Evolutionary conservation across 192 early-diverging fungal species (phyloP).

Genomic region (Rhizophlyctis rosea): DNA sequence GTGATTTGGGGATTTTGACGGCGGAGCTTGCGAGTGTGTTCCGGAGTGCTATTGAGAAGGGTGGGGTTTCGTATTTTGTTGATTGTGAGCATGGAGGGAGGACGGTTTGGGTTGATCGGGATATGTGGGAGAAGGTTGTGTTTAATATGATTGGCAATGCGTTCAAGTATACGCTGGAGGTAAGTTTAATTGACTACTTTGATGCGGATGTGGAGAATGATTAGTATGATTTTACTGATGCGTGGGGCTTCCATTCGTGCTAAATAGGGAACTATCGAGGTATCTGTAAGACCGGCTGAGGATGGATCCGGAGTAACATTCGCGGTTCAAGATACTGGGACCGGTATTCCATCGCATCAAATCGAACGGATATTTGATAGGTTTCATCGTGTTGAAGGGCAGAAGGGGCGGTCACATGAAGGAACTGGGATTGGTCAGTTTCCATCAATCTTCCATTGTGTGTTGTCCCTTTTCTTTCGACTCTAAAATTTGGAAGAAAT

Average conservation of each 20-base stretch:
- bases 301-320: conserved; percentile 29
- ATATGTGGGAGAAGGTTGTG: conserved; percentile 53
- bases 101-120: conserved; percentile 28
- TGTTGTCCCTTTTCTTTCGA: too few relatives aligned
- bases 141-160: conserved; percentile 54
- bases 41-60: conserved; percentile 18
- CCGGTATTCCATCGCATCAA: conserved; percentile 41
- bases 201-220: not conserved
- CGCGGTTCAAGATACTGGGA: conserved; percentile 32
- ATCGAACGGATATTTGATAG: conserved; percentile 43
- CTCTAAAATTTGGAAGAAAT: too few relatives aligned
- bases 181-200: not conserved
- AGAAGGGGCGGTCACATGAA: conserved; percentile 40
- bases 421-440: conserved; percentile 26
- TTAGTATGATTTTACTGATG: too few relatives aligned
- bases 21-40: conserved; percentile 31
- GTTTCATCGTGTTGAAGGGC: conserved; percentile 47
- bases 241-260: too few relatives aligned
- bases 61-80: conserved; percentile 30
- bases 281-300: too few relatives aligned
- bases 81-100: conserved; percentile 31
- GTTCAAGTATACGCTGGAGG: conserved; percentile 51
- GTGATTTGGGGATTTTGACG: conserved; percentile 38
- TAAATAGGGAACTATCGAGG: too few relatives aligned
- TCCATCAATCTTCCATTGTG: too few relatives aligned